A percentile compares a stretch with the other conserved stretches of the same genome.
These are phyloP conservation scores for Viola pubescens DNA, from an alignment of 441 rosid genomes.

Conservation along the genomic window DNA sequence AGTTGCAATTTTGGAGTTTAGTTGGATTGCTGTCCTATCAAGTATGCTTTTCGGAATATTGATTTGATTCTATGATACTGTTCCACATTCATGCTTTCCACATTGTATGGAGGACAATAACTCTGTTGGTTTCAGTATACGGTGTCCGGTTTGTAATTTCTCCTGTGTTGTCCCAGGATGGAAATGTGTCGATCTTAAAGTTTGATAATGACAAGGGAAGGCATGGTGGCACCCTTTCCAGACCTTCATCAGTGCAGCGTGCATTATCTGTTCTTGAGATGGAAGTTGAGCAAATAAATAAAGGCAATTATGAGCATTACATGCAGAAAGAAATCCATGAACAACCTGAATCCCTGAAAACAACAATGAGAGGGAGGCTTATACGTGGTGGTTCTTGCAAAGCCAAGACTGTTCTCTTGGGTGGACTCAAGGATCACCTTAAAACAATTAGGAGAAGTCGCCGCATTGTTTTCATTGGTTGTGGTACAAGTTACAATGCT, in stretches of 20 bases:
- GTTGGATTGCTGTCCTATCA: not conserved
- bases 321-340: slow-evolving; percentile 99
- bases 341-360: slow-evolving; percentile 88
- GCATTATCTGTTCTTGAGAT: slow-evolving; percentile 89
- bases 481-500: slow-evolving; percentile 97
- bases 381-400: slow-evolving; percentile 78
- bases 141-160: not conserved
- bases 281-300: slow-evolving; percentile 98
- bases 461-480: slow-evolving; percentile 80
- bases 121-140: not conserved
- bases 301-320: slow-evolving; percentile 79
- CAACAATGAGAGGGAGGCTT: slow-evolving; percentile 95
- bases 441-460: slow-evolving; percentile 80
- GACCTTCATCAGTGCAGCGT: slow-evolving; percentile 82
- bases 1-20: not conserved
- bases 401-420: slow-evolving; percentile 73
- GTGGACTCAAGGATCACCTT: slow-evolving; percentile 96
- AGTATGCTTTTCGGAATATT: not conserved
- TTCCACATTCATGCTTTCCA: not conserved
- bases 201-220: slow-evolving; percentile 64
- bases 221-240: slow-evolving; percentile 36
- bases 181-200: slow-evolving; percentile 69
- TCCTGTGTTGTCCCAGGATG: slow-evolving; percentile 48
- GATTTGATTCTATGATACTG: not conserved
- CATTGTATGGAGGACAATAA: too few relatives aligned